Evolutionary conservation across 2,329 filamentous ascomycete genomes (phyloP), one percentile per base, ranked within the genome.

Genomic region (Cladorrhinum sp.): DNA sequence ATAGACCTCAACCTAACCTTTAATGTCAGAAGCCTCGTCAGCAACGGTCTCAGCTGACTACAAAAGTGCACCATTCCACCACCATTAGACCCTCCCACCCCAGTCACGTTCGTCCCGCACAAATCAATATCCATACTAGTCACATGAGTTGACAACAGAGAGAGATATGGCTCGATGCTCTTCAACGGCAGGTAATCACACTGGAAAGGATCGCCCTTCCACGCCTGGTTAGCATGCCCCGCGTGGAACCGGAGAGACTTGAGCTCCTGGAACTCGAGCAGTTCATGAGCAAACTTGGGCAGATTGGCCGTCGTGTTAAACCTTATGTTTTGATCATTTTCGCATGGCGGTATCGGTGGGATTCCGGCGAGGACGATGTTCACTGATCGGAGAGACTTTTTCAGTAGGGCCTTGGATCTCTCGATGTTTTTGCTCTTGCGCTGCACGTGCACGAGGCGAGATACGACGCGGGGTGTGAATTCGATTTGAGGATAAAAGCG

Each of bases 381-480:
- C 48, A 66, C 49, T 48, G 42, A 49, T 8, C 61, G 60, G 18
- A 65, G 56, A 7, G 54, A 57, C 28, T 66, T 60, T 12, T 39
- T 56, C n/a, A 67, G 61, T 20, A 21, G 46, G 33, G 58, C 48
- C 5, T 58, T 60, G 1, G 57, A 50, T 26, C 55, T 56, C 48
- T 63, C 58, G 10, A 65, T 48, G 23, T 33, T n/a, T 24, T 28
- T 23, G 1, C 58, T 51, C 57, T 64, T 64, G 62, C 57, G 59
- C 46, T 59, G 57, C 21, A 65, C 57, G 48, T 60, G 58, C 24
- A 66, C 58, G 18, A 67, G 53, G 18, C 64, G 60, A 58, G 56
- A 62, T 61, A 66, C 63, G 52, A 66, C 61, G 21, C 57, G 55
- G 12, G 64, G 66, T 6, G 64, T 66, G 59, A 39, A 67, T 46